Conservation (phyloP, 2,329 filamentous ascomycete species). For the Cordyceps cateniannulata region DNA sequence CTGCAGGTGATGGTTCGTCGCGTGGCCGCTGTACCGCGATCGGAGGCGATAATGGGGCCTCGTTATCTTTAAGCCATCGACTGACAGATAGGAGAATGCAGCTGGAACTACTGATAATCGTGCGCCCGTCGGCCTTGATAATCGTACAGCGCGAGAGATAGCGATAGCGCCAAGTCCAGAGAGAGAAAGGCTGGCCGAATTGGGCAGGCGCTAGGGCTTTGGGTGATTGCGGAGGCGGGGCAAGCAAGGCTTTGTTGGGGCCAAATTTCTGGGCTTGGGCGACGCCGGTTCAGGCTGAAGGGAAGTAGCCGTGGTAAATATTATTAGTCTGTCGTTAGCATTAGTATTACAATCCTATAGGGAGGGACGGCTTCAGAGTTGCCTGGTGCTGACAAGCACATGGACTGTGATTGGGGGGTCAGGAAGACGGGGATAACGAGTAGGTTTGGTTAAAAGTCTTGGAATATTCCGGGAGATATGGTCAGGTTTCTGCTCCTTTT, state of each 20-base stretch:
- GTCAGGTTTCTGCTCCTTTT: not conserved
- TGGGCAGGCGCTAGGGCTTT: not conserved
- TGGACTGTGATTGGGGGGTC: not conserved
- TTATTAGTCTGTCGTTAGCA: not conserved
- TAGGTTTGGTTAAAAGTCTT: not conserved
- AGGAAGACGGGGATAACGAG: not conserved
- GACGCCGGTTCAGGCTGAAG: not conserved
- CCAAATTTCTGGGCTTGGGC: not conserved
- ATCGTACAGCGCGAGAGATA: not conserved
- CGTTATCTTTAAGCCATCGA: not conserved
- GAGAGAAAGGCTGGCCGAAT: not conserved
- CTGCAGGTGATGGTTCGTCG: too few species aligned
- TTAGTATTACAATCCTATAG: not conserved
- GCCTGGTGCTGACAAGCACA: not conserved
- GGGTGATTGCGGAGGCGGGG: slow-evolving; percentile 8
- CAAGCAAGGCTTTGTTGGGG: not conserved
- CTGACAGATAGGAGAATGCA: not conserved
- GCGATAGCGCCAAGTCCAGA: not conserved
- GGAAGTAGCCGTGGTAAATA: not conserved
- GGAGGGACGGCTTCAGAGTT: not conserved
- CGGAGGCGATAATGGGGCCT: not conserved
- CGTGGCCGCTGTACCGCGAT: not conserved
- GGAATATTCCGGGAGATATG: not conserved
- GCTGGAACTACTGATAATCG: too few species aligned
- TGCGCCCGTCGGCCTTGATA: too few species aligned